Base-by-base conservation (phyloP, 2,329 filamentous ascomycete genomes). In the Fusarium armeniacum region DNA sequence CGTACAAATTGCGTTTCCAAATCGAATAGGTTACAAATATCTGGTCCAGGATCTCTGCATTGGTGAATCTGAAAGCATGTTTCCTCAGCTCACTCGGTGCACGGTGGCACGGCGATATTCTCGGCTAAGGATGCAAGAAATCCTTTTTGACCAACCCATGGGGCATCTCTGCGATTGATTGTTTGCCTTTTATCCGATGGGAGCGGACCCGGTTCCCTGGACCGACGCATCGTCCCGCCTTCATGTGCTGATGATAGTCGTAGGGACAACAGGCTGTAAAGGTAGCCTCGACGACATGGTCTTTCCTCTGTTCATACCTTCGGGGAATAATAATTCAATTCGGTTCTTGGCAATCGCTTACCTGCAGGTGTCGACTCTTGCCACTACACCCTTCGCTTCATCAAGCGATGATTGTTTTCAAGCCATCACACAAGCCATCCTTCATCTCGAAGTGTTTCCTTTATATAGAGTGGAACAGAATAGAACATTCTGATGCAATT, bases 1-100 rank as follows among this genome's bases (percentile, higher is more conserved):
- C 36, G 68, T 54, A 73, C 70, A 65, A 50, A 41, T 41, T 51
- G 68, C 47, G 55, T 59, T 59, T 58, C 28, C 32, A 63, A 57
- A 51, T 58, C 57, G 51, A 51, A 60, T 69, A 54, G 46, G 51
- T 62, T 66, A 66, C 53, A 59, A 54, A 43, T 52, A 47, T 52
- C 51, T 54, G 20, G 30, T 36, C 35, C 44, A 35, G 28, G 38
- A 40, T 51, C 46, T 49, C 58, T 46, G 41, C 16, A 20, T 26
- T 49, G 41, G 33, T 36, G 32, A 36, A 46, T 30, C 35, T 35
- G 33, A 45, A 40, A 26, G 33, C 47, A 24, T 60, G 52, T 35
- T 44, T 62, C 28, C 44, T 54, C 54, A 46, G 8, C 32, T 47
- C 51, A 40, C 32, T 36, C 45, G 36, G 26, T 56, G 33, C 12